These are phyloP conservation scores for Arxiozyma telluris DNA, from an alignment of 1,139 yeast species.

Conservation along the genomic window DNA sequence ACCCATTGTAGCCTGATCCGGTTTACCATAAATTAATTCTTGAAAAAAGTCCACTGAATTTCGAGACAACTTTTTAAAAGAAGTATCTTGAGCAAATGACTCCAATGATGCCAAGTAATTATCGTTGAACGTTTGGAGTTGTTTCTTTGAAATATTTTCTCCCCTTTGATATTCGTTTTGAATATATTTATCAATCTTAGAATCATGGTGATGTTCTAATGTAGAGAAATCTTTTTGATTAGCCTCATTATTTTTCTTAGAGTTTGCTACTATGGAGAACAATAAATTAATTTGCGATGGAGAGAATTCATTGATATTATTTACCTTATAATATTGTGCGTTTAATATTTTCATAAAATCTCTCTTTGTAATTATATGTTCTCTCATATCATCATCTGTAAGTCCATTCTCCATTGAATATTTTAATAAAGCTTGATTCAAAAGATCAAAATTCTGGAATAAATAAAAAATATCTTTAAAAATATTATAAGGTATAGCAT, in stretches of 20 bases:
- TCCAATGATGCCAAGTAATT: conserved; percentile 16
- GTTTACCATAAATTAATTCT: conserved; percentile 10
- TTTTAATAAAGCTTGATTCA: conserved; percentile 32
- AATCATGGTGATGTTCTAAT: conserved; percentile 20
- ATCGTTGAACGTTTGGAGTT: conserved; percentile 28
- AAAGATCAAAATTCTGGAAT: conserved; percentile 33
- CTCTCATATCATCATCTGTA: conserved; percentile 23
- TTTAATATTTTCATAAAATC: conserved; percentile 31
- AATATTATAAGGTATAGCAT: conserved; percentile 30
- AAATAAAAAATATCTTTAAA: conserved; percentile 33
- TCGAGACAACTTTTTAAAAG: conserved; percentile 1
- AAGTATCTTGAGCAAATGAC: conserved; percentile 3
- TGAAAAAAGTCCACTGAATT: conserved; percentile 6
- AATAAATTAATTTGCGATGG: conserved; percentile 34
- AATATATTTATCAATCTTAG: conserved; percentile 23
- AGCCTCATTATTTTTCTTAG: conserved; percentile 20
- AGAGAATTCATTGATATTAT: conserved; percentile 33
- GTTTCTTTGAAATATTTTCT: conserved; percentile 14
- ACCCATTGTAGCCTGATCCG: conserved; percentile 12
- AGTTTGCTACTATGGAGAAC: conserved; percentile 32
- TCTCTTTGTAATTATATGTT: conserved; percentile 29
- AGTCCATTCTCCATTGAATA: conserved; percentile 28
- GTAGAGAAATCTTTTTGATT: conserved; percentile 6
- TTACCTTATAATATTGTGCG: conserved; percentile 33
- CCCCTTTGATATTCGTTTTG: conserved; percentile 25